Evolutionary conservation across 306 rosid genomes (phyloP).

Genomic region (Corylus americana): DNA sequence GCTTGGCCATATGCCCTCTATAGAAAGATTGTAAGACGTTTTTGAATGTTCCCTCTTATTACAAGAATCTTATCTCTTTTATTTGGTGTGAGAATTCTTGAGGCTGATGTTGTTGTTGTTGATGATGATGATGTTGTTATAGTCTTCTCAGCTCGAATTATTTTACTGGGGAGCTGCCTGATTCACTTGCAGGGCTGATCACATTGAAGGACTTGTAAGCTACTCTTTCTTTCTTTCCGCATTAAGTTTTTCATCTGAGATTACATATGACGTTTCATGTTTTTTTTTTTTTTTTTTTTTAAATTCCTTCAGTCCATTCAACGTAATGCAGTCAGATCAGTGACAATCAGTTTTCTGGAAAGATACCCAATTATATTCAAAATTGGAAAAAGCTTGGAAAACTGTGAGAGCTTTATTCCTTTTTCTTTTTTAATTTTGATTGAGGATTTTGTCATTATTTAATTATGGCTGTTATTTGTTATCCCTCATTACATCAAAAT

Average conservation of each 20-base stretch:
- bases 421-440: not conserved
- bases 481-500: slow-evolving; percentile 12
- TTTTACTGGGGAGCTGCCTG: slow-evolving; percentile 43
- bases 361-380: slow-evolving; percentile 55
- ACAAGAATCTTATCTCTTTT: not conserved
- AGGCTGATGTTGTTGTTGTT: not conserved
- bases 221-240: not conserved
- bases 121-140: not conserved
- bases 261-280: not conserved
- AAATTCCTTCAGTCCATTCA: not conserved
- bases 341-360: slow-evolving; percentile 58
- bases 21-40: slow-evolving; percentile 59
- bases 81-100: not conserved
- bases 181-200: slow-evolving; percentile 27
- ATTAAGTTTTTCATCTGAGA: not conserved
- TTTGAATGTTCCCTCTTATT: not conserved
- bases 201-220: slow-evolving; percentile 56
- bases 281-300: not conserved
- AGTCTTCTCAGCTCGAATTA: slow-evolving; percentile 58
- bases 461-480: not conserved
- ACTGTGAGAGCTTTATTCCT: slow-evolving; percentile 38
- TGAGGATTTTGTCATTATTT: not conserved
- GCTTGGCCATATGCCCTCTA: slow-evolving; percentile 53
- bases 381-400: slow-evolving; percentile 52
- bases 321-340: slow-evolving; percentile 57